These are phyloP conservation scores for Cyphellophora attinorum DNA, from an alignment of 2,329 filamentous ascomycete genomes.

Conservation along the genomic window DNA sequence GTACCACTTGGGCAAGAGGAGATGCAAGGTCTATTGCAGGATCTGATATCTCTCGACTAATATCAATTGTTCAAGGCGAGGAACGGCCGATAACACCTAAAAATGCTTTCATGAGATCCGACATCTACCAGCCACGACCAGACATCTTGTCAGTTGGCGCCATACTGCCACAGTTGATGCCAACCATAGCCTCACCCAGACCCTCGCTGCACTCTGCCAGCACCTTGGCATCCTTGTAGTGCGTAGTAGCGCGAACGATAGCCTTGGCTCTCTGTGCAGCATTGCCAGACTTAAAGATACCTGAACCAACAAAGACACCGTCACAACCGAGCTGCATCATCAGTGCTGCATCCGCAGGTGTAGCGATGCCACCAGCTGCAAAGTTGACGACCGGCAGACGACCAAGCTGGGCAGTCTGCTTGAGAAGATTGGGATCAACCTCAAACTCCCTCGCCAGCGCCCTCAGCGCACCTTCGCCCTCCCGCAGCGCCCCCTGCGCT, in stretches of 20 bases:
- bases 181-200: constrained; percentile 96
- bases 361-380: constrained; percentile 97
- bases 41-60: constrained; percentile 37
- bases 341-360: constrained; percentile 88
- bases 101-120: constrained; percentile 1
- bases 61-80: too few relatives aligned
- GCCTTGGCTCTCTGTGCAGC: constrained; percentile 83
- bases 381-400: constrained; percentile 95
- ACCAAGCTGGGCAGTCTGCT: constrained; percentile 77
- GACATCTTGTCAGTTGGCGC: constrained; percentile 72
- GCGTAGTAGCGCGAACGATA: constrained; percentile 88
- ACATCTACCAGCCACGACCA: constrained; percentile 66
- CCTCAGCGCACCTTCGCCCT: constrained; percentile 61
- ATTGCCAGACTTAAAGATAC: constrained; percentile 95
- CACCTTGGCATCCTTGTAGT: constrained; percentile 76
- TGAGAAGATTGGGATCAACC: constrained; percentile 67
- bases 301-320: constrained; percentile 91
- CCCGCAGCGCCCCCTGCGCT: constrained; percentile 48
- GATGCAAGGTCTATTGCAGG: constrained; percentile 79
- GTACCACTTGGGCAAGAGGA: constrained; percentile 83
- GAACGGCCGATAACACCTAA: too few relatives aligned
- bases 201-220: constrained; percentile 80
- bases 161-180: constrained; percentile 78
- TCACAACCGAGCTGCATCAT: constrained; percentile 99
- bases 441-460: constrained; percentile 73